These are phyloP conservation scores for Mesembryanthemum crystallinum DNA, from an alignment of 148 eudicot genomes.

Conservation along the genomic window DNA sequence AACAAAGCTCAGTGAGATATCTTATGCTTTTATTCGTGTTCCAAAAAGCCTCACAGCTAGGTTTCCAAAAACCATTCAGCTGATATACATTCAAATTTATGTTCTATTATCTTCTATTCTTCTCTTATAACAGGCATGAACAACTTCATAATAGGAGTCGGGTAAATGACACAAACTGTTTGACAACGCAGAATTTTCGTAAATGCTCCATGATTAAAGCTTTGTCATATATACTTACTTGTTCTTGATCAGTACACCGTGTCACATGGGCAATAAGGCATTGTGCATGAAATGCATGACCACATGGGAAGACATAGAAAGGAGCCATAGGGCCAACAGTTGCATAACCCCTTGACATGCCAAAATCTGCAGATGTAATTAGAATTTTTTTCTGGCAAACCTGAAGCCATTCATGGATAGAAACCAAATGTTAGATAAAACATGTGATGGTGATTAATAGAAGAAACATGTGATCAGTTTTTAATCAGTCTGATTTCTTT, in stretches of 20 bases:
- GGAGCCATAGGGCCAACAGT: conserved; percentile 94
- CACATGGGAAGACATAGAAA: conserved; percentile 97
- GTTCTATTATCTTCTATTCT: neutral
- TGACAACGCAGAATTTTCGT: neutral
- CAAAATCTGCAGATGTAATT: conserved; percentile 60
- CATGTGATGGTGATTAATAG: neutral
- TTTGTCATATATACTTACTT: conserved; percentile 48
- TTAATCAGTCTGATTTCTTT: neutral
- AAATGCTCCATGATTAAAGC: neutral
- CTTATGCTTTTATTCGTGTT: neutral
- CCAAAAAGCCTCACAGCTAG: neutral
- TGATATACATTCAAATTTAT: neutral
- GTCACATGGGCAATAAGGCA: conserved; percentile 94
- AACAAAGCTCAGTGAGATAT: neutral
- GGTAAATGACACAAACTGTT: neutral
- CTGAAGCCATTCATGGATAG: conserved; percentile 34
- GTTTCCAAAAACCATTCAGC: neutral
- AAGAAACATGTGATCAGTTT: neutral
- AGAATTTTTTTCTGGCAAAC: conserved; percentile 77
- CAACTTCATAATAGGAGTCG: neutral
- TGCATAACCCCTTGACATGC: conserved; percentile 68
- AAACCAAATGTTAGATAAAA: neutral
- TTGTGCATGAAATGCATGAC: conserved; percentile 89
- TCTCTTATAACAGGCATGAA: neutral
- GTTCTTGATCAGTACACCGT: conserved; percentile 62